Evolutionary conservation across 2,329 filamentous ascomycete species (phyloP), one percentile per base, ranked within the genome.

Genomic region (Neonectria magnoliae): DNA sequence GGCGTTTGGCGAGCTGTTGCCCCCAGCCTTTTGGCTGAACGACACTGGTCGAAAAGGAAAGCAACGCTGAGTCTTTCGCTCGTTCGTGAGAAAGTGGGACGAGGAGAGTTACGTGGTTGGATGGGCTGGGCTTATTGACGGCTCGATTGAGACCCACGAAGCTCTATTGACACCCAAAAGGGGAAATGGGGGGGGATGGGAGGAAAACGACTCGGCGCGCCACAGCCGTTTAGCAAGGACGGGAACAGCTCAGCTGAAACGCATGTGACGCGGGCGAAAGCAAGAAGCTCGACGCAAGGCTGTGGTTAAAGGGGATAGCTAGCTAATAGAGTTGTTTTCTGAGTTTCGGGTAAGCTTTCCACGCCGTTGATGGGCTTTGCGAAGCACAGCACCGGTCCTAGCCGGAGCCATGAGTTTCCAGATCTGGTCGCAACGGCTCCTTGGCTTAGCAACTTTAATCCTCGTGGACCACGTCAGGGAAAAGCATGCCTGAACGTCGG

Each of bases 151-250:
- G 29, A 2, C 29, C 29, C 29, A 29, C 29, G 29, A 29, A 29
- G 29, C 27, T 50, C 29, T 51, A 51, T 51, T 51, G n/a, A 51
- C 5, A 31, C 48, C 48, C 48, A 9, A 51, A 51, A 51, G n/a
- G n/a, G 48, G 48, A 33, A 51, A 33, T 14, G 27, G 16, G 5
- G 11, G 3, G 25, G 16, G 13, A 13, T 13, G 13, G 2, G n/a
- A n/a, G n/a, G n/a, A n/a, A 36, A 7, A 9, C 29, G 9, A 18
- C n/a, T 18, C n/a, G 16, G 29, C 16, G 47, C 27, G 47, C 47
- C 47, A 31, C 47, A 33, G 22, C 48, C 16, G 48, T 51, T 36
- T 51, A n/a, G 7, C 38, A 42, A 42, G 22, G 31, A 51, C 27
- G 27, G n/a, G 13, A 51, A 51, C 9, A 51, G 29, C 2, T 33